Evolutionary conservation across 2,329 filamentous ascomycete species (phyloP), one percentile per base, ranked within the genome.

Genomic region (Sporothrix pseudoabietina): DNA sequence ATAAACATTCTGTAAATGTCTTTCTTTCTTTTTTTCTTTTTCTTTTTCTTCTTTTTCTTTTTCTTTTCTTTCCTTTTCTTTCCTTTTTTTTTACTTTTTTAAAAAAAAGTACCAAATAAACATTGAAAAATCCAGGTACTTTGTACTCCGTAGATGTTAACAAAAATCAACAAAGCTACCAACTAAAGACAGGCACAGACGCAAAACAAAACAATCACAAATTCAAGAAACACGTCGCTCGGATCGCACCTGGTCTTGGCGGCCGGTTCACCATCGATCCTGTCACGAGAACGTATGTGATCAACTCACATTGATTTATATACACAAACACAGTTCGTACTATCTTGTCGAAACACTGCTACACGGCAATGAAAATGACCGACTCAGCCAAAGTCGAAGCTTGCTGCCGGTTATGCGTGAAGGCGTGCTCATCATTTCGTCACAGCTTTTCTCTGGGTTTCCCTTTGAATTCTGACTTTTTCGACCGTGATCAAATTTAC

Each of bases 171-270:
- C 52, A 63, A 41, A 63, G 4, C 26, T 9, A 30, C 22, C n/a
- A 47, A 1, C 7, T 14, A 9, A 59, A 19, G 41, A 26, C 55
- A 63, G 41, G n/a, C 35, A 63, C 35, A 22, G 57, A 44, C 32
- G 16, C 59, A 65, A 39, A 65, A 26, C 59, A 44, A 41, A 65
- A 44, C 35, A 65, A 65, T 65, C 39, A 39, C 61, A 12, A 65
- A 26, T 22, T n/a, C n/a, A 10, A 44, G 39, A 63, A 41, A 44
- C 61, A 47, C 39, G 61, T 65, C 61, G 61, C 39, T 44, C 61
- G 57, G 57, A 63, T 63, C 32, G 8, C 19, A 41, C 35, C 57
- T 32, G 57, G 57, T 32, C 57, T 63, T 63, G 57, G 57, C 57
- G n/a, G 10, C 57, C 57, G 57, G 32, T 39, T 35, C 19, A 41